Conservation (phyloP, 139 green algal species). For the Trebouxia sp. region DNA sequence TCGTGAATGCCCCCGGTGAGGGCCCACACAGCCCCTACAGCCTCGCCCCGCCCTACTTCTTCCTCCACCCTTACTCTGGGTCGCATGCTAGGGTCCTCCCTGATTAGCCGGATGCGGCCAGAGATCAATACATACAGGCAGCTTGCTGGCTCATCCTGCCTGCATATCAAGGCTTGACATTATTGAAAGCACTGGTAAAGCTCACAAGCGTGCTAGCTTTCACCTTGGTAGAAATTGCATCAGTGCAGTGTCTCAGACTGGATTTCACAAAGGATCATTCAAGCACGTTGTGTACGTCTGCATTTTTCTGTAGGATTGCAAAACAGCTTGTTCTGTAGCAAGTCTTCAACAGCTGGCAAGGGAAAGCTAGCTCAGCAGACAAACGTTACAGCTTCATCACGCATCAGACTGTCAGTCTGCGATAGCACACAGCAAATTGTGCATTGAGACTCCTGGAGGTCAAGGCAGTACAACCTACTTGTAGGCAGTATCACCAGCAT, state of each 20-base stretch:
- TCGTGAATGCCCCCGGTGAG: conserved; percentile 65
- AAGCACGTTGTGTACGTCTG: no score
- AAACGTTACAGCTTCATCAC: neutral
- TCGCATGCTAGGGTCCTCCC: conserved; percentile 35
- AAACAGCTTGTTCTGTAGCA: neutral
- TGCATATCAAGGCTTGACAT: neutral
- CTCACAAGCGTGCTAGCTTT: no score
- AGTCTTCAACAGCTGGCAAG: neutral
- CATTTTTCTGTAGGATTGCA: no score
- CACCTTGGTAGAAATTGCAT: no score
- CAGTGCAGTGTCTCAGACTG: no score
- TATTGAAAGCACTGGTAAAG: no score
- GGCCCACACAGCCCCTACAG: conserved; percentile 72
- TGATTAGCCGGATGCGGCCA: conserved; percentile 63
- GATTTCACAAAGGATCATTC: no score
- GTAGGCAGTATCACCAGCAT: conserved; percentile 69
- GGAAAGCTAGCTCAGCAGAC: neutral
- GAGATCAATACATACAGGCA: conserved; percentile 79
- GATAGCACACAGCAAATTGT: neutral
- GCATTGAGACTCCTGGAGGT: neutral
- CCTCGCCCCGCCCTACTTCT: conserved; percentile 68
- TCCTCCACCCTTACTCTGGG: conserved; percentile 50
- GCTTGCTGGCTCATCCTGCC: conserved; percentile 57
- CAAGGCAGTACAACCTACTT: conserved; percentile 25
- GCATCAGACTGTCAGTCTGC: neutral